Base-by-base conservation (phyloP, 139 green algal genomes). In the Mychonastes homosphaera region DNA sequence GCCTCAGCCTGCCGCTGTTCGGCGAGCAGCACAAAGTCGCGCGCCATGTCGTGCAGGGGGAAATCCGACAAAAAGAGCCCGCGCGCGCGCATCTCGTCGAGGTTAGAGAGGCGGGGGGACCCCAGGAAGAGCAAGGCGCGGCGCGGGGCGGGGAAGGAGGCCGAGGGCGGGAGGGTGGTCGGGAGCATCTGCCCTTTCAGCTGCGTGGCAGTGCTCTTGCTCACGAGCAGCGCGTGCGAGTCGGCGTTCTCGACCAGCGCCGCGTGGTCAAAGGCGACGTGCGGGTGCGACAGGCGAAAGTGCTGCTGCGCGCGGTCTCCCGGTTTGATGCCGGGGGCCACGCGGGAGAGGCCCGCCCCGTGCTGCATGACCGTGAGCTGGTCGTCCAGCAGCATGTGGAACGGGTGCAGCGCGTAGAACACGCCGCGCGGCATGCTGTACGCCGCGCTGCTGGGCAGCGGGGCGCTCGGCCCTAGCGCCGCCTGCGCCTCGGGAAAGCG, bases 111-210 rank as follows among this genome's bases (percentile, higher is more conserved):
- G 29, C 72, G 63, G 0, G 72, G 71, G 41, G 53, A 64, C 32
- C 50, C 47, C n/a, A 78, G 57, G 53, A 70, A 72, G 47, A 74
- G 58, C 39, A 78, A 24, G 23, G 64, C 65, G 23, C 52, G 62
- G 2, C 7, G 24, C 7, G 21, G 46, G 15, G 30, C 4, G 27
- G 24, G 24, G 15, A 23, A 6, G 23, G 6, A 18, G 23, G 6
- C 46, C n/a, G 21, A 23, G 26, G 43, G 27, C 15, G 54, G 50
- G 40, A 78, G 40, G 7, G 26, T 63, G 3, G 62, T 69, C 6
- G 62, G 41, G 19, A 78, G 40, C 71, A 78, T 78, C 53, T 78
- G 71, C 0, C 71, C 71, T 39, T 74, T 78, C 24, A 78, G 61
- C 58, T 65, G 46, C 43, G 53, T 36, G 12, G 67, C 23, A 45